These are phyloP conservation scores for Pyricularia pennisetigena DNA, from an alignment of 2,329 filamentous ascomycete species.

Conservation along the genomic window DNA sequence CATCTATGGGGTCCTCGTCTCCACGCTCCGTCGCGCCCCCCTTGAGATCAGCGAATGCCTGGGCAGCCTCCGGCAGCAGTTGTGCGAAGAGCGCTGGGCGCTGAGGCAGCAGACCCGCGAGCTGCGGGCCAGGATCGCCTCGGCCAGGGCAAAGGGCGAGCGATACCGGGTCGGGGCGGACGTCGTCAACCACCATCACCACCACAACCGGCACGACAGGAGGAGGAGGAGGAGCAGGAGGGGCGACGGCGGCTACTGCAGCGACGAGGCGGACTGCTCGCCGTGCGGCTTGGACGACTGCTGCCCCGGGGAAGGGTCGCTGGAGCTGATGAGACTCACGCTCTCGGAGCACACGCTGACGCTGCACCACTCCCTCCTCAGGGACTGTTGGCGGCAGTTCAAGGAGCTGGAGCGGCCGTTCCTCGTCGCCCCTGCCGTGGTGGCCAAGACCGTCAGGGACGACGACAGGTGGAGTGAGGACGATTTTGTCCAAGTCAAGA, in stretches of 20 bases:
- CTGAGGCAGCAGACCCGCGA: slow-evolving; percentile 12
- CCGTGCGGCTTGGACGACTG: not conserved
- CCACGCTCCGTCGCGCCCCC: slow-evolving; percentile 10
- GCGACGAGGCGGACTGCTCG: not conserved
- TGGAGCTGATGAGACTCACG: slow-evolving; percentile 6
- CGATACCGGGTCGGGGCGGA: not conserved
- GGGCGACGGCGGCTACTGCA: not conserved
- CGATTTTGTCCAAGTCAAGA: slow-evolving; percentile 8
- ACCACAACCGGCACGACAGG: slow-evolving; percentile 5
- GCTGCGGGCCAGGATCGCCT: slow-evolving; percentile 6
- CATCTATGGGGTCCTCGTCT: slow-evolving; percentile 10
- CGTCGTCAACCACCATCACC: slow-evolving; percentile 6
- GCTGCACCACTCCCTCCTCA: slow-evolving; percentile 12
- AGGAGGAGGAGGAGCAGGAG: slow-evolving; percentile 1
- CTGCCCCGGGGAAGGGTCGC: not conserved
- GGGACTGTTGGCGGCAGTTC: slow-evolving; percentile 12
- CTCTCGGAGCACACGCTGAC: slow-evolving; percentile 12
- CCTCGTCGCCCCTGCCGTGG: slow-evolving; percentile 5
- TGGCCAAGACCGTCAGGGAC: slow-evolving; percentile 8
- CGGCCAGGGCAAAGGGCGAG: not conserved
- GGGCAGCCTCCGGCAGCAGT: slow-evolving; percentile 10
- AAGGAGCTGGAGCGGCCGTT: slow-evolving; percentile 13
- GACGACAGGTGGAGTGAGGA: slow-evolving; percentile 8
- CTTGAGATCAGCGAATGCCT: slow-evolving; percentile 10
- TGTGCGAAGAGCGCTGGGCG: slow-evolving; percentile 12